Conservation (phyloP, 164 flowering plant genomes). For the Aristolochia californica region DNA sequence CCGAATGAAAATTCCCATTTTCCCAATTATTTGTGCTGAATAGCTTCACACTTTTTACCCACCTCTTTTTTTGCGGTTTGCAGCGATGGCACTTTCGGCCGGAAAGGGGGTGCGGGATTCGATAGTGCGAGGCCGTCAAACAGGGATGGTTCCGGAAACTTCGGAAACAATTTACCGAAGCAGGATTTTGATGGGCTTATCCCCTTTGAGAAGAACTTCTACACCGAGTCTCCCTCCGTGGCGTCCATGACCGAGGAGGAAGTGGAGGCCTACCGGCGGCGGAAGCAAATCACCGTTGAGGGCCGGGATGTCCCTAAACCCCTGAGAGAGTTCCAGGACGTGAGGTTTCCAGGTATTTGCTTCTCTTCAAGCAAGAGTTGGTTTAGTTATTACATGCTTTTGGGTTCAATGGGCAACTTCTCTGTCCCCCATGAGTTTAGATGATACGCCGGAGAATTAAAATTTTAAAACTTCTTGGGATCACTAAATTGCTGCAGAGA, state of each 20-base stretch:
- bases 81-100: slow-evolving; percentile 58
- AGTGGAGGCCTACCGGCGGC: slow-evolving; percentile 67
- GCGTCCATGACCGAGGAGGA: slow-evolving; percentile 79
- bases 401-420: neutral
- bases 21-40: neutral
- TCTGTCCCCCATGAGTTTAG: neutral
- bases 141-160: slow-evolving; percentile 33
- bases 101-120: slow-evolving; percentile 19
- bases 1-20: slow-evolving; percentile 1
- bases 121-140: slow-evolving; percentile 19
- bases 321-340: slow-evolving; percentile 52
- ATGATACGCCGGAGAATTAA: neutral
- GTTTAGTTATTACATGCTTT: neutral
- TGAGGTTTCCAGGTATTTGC: slow-evolving; percentile 77
- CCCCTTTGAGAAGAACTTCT: slow-evolving; percentile 93
- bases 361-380: neutral
- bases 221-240: slow-evolving; percentile 61
- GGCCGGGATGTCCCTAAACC: slow-evolving; percentile 95
- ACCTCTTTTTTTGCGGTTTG: neutral
- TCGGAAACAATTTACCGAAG: slow-evolving; percentile 36
- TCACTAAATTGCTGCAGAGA: too few relatives aligned
- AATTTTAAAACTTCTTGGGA: too few relatives aligned
- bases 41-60: neutral
- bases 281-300: slow-evolving; percentile 80
- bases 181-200: slow-evolving; percentile 73